These are phyloP conservation scores for Teunomyces aglyptinius DNA, from an alignment of 805 yeast species.

Conservation along the genomic window DNA sequence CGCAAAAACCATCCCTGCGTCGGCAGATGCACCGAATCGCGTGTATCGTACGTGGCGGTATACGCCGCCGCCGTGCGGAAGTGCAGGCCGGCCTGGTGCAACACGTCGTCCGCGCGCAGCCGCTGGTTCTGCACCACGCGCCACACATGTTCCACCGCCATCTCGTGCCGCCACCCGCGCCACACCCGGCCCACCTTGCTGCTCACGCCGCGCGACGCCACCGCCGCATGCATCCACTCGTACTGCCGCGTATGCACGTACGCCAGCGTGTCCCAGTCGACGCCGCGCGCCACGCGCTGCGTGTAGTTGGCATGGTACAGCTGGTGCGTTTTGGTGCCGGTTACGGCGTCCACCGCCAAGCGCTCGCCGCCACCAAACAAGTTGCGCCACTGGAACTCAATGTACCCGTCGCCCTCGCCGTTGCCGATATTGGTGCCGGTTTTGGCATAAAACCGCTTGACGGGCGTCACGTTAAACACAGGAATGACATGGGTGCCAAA, in stretches of 20 bases:
- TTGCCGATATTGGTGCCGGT: conserved; percentile 96
- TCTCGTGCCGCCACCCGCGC: conserved; percentile 46
- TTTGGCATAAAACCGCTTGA: conserved; percentile 72
- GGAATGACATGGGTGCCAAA: conserved; percentile 30
- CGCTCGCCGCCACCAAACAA: conserved; percentile 58
- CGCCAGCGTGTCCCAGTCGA: conserved; percentile 36
- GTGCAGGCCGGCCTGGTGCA: conserved; percentile 43
- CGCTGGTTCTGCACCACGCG: conserved; percentile 29
- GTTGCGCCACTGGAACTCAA: conserved; percentile 62
- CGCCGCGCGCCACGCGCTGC: conserved; percentile 45
- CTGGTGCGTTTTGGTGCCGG: conserved; percentile 49
- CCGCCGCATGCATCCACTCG: conserved; percentile 51
- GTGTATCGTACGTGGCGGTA: conserved; percentile 41
- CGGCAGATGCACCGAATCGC: conserved; percentile 45
- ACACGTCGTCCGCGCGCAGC: conserved; percentile 29
- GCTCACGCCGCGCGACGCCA: conserved; percentile 42
- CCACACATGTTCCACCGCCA: conserved; percentile 45
- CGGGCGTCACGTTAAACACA: conserved; percentile 45
- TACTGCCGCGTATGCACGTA: conserved; percentile 45
- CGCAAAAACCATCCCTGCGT: conserved; percentile 38
- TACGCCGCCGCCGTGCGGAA: conserved; percentile 45
- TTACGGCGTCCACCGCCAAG: conserved; percentile 48
- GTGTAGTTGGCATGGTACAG: conserved; percentile 47
- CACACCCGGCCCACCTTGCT: conserved; percentile 39
- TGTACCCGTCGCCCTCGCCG: conserved; percentile 94